phyloP scores from a whole-genome alignment of 345 rosid genomes.

The Trapa incisa region DNA sequence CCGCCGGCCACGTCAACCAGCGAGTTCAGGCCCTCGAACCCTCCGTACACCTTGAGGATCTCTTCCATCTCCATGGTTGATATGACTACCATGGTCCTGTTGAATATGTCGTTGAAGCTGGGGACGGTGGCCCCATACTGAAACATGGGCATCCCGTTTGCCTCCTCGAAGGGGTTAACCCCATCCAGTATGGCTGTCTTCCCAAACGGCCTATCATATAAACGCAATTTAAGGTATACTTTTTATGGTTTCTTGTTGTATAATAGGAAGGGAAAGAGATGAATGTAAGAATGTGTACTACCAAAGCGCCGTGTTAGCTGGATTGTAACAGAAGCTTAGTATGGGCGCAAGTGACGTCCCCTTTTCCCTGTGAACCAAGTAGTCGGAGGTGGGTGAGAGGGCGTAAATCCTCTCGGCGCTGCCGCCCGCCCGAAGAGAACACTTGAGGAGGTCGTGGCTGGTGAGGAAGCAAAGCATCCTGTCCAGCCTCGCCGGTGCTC shows the following conservation, averaged over 20 bases:
- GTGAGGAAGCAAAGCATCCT: neutral
- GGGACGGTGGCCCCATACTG: constrained; percentile 5
- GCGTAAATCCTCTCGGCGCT: constrained; percentile 3
- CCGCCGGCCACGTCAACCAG: constrained; percentile 15
- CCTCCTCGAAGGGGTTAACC: constrained; percentile 11
- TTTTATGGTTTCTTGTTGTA: neutral
- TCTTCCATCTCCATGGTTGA: neutral
- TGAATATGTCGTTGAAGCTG: constrained; percentile 2
- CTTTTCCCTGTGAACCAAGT: constrained; percentile 6
- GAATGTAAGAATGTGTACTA: neutral
- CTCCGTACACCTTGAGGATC: constrained; percentile 6
- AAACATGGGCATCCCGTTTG: constrained; percentile 8
- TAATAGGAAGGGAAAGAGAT: too few relatives aligned
- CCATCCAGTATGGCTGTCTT: constrained; percentile 15
- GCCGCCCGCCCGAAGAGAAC: neutral
- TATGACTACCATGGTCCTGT: neutral
- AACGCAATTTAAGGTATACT: too few relatives aligned
- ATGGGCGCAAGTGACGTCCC: constrained; percentile 8
- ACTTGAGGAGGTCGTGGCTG: constrained; percentile 4
- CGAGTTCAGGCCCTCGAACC: constrained; percentile 6
- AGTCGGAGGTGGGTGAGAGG: constrained; percentile 5
- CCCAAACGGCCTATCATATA: constrained; percentile 1
- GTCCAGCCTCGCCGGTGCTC: neutral
- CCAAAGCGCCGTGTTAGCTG: constrained; percentile 11
- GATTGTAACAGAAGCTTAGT: neutral